Evolutionary conservation across 805 yeast species (phyloP), one percentile per base, ranked within the genome.

Genomic region (Kregervanrija delftensis): DNA sequence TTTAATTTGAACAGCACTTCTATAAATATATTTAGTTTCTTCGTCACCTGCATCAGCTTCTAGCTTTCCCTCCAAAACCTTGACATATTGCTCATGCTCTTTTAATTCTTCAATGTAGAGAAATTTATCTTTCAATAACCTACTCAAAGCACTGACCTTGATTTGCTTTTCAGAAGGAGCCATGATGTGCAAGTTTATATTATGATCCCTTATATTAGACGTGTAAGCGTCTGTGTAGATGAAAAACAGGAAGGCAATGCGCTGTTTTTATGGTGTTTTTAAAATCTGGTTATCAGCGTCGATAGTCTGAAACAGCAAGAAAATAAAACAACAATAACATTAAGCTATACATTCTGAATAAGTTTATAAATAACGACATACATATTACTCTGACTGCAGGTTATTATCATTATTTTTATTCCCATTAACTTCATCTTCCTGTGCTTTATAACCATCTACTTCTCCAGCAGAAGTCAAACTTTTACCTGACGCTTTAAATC

Each of bases 101-200:
- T 59, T 60, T 33, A 76, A 68, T 54, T 86, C 95, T 44, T 72
- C 67, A 22, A 71, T 66, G 58, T 86, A 87, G 32, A 77, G 67
- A 11, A 57, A 57, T 49, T 80, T 80, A 58, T 88, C 96, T 52
- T 84, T 84, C 35, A 81, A 54, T 12, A 88, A 67, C 49, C 95
- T 71, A 48, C 74, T 72, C 41, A 87, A 68, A 1, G 96, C 89
- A 46, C 74, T 77, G 33, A 75, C 71, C 53, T 85, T 86, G 59
- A 87, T 84, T 54, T 83, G 85, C 35, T 85, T 64, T 48, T 72
- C 79, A 2, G 86, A 68, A 30, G 91, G 93, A 2, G 87, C 72
- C 85, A 83, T 83, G 9, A 2, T 8, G 28, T 22, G 28, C 2
- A 22, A 22, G 6, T 5, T 22, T 22, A 5, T 22, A 22, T 22